Conservation (phyloP, 1,284 basidiomycete genomes). For the Pascua sp. region DNA sequence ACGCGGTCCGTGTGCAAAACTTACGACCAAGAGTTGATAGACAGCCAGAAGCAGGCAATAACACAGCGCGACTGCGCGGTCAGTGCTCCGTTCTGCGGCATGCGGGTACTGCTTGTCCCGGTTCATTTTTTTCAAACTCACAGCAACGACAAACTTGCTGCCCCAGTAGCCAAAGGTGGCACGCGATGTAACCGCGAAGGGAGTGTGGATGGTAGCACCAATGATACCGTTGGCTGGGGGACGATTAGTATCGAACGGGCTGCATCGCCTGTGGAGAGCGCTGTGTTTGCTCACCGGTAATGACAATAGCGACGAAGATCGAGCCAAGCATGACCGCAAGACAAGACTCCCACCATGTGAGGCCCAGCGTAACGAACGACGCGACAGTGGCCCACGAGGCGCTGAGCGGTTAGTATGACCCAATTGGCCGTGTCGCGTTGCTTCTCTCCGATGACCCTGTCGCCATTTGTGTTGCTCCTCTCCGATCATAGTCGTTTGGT, state of each 20-base stretch:
- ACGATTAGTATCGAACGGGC: background rate
- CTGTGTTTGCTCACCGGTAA: slow-evolving; percentile 6
- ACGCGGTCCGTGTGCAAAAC: slow-evolving; percentile 2
- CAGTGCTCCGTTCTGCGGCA: background rate
- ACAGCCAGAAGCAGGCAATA: slow-evolving; percentile 70
- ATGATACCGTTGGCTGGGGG: slow-evolving; percentile 58
- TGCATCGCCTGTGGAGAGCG: background rate
- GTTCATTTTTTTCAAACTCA: slow-evolving; percentile 50
- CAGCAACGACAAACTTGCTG: slow-evolving; percentile 56
- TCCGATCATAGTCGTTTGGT: too few relatives aligned
- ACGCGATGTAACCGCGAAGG: slow-evolving; percentile 66
- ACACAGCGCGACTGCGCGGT: slow-evolving; percentile 36
- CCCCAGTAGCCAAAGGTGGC: slow-evolving; percentile 69
- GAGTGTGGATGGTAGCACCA: slow-evolving; percentile 62
- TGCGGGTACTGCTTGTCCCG: background rate
- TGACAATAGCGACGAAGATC: slow-evolving; percentile 6
- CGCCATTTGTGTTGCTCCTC: background rate
- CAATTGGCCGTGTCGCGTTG: background rate
- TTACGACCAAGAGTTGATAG: slow-evolving; percentile 55
- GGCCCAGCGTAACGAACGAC: slow-evolving; percentile 32
- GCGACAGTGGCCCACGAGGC: slow-evolving; percentile 36
- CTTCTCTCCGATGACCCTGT: background rate
- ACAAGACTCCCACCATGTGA: slow-evolving; percentile 37
- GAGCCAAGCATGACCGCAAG: slow-evolving; percentile 16
- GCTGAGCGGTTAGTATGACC: slow-evolving; percentile 51